These are phyloP conservation scores for Rhodamnia rubescens DNA, from an alignment of 345 rosid genomes.

Conservation along the genomic window DNA sequence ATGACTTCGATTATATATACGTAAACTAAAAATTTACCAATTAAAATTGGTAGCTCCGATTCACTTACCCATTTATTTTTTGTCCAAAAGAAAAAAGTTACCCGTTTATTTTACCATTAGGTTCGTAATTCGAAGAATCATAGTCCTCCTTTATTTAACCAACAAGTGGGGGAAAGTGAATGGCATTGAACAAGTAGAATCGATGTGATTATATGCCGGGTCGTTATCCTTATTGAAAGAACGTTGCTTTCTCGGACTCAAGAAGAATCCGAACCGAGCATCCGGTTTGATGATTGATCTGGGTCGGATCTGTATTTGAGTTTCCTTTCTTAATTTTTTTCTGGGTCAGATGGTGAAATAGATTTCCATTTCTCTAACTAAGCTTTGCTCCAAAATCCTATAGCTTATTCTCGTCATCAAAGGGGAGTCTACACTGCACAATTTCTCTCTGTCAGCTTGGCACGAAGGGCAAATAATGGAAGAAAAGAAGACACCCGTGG, in stretches of 20 bases:
- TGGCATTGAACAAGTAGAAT: not conserved
- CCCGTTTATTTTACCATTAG: not conserved
- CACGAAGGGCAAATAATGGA: too few relatives aligned
- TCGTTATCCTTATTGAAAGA: too few relatives aligned
- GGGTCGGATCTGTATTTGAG: fast-evolving
- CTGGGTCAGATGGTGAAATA: not conserved
- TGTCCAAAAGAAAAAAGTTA: not conserved
- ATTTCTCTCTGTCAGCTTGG: too few relatives aligned
- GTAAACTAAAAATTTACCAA: not conserved
- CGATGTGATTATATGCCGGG: not conserved
- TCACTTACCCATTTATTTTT: not conserved
- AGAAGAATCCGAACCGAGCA: not conserved
- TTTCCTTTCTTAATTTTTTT: not conserved
- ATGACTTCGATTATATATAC: fast-evolving
- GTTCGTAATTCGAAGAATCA: not conserved
- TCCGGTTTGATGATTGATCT: not conserved
- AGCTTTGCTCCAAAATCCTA: too few relatives aligned
- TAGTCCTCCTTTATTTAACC: not conserved
- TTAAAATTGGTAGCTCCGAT: not conserved
- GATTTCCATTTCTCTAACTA: not conserved
- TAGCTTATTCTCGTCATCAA: too few relatives aligned
- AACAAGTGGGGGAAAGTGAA: fast-evolving
- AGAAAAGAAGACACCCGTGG: too few relatives aligned
- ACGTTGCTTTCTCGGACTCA: fast-evolving
- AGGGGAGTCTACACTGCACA: too few relatives aligned